Conservation (phyloP, 2,329 filamentous ascomycete species). For the Exserohilum rostratum region DNA sequence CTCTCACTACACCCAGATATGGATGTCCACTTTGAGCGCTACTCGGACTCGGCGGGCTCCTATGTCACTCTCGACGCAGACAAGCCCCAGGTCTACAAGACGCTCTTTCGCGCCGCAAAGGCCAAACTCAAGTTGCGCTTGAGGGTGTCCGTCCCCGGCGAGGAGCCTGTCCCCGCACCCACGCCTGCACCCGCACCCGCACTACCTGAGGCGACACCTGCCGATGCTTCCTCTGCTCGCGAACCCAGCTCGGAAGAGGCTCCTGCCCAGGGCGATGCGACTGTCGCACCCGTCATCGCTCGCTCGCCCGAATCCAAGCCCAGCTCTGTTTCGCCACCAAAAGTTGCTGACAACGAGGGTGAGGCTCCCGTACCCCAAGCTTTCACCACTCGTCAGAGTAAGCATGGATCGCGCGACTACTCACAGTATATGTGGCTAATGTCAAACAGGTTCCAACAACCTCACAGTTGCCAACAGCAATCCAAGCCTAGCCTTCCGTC, state of each 20-base stretch:
- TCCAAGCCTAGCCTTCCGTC: slow-evolving; percentile 47
- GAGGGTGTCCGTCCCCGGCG: slow-evolving; percentile 67
- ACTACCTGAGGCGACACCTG: slow-evolving; percentile 15
- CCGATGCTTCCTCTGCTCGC: slow-evolving; percentile 27
- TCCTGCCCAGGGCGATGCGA: slow-evolving; percentile 26
- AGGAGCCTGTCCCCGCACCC: slow-evolving; percentile 49
- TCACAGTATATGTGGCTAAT: slow-evolving; percentile 16
- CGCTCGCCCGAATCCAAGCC: slow-evolving; percentile 32
- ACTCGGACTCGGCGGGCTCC: slow-evolving; percentile 85
- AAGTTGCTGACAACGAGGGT: slow-evolving; percentile 27
- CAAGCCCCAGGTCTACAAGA: slow-evolving; percentile 89
- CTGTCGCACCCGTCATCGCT: slow-evolving; percentile 36
- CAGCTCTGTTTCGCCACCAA: slow-evolving; percentile 28
- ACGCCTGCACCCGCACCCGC: slow-evolving; percentile 22
- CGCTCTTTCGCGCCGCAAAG: slow-evolving; percentile 94
- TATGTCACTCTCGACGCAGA: slow-evolving; percentile 79
- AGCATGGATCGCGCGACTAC: slow-evolving; percentile 13
- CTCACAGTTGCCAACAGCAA: slow-evolving; percentile 36
- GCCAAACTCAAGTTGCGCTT: slow-evolving; percentile 97
- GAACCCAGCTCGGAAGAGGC: slow-evolving; percentile 39
- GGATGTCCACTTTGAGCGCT: slow-evolving; percentile 80
- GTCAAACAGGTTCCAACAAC: slow-evolving; percentile 31
- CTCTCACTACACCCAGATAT: slow-evolving; percentile 69
- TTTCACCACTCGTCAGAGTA: slow-evolving; percentile 47
- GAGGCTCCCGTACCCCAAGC: slow-evolving; percentile 52